These are phyloP conservation scores for Debaryomyces fabryi DNA, from an alignment of 1,139 yeast genomes.

Conservation along the genomic window DNA sequence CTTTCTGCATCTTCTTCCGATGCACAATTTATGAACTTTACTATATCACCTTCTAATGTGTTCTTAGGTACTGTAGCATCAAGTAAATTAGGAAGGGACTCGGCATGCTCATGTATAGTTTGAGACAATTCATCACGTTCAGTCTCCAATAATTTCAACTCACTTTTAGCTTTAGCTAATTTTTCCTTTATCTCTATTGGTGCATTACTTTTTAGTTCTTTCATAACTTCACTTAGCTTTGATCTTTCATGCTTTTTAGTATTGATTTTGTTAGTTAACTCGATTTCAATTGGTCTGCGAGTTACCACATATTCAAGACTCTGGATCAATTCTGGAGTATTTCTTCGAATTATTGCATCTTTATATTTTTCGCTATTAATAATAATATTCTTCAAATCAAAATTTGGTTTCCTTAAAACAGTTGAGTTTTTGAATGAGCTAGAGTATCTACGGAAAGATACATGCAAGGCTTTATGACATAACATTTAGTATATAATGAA, in stretches of 20 bases:
- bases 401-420: conserved; percentile 41
- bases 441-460: conserved; percentile 2
- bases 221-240: conserved; percentile 28
- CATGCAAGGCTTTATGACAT: neutral
- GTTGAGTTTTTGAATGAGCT: conserved; percentile 24
- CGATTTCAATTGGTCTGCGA: conserved; percentile 28
- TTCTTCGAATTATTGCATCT: conserved; percentile 52
- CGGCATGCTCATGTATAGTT: conserved; percentile 42
- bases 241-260: conserved; percentile 32
- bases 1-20: conserved; percentile 27
- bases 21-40: conserved; percentile 51
- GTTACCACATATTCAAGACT: conserved; percentile 36
- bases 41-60: conserved; percentile 43
- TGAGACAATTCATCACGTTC: conserved; percentile 28
- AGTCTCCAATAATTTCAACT: conserved; percentile 38
- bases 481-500: neutral
- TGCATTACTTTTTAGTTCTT: conserved; percentile 14
- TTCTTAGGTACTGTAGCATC: conserved; percentile 52
- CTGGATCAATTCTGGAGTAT: conserved; percentile 29
- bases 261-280: conserved; percentile 26
- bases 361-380: conserved; percentile 39
- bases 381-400: conserved; percentile 52
- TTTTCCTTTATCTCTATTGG: conserved; percentile 27
- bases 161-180: conserved; percentile 38
- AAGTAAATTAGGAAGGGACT: conserved; percentile 69